Percentiles rank a stretch among this genome's conserved stretches.
Conservation (phyloP, 257 asterid species). For the Echites panduratus region DNA sequence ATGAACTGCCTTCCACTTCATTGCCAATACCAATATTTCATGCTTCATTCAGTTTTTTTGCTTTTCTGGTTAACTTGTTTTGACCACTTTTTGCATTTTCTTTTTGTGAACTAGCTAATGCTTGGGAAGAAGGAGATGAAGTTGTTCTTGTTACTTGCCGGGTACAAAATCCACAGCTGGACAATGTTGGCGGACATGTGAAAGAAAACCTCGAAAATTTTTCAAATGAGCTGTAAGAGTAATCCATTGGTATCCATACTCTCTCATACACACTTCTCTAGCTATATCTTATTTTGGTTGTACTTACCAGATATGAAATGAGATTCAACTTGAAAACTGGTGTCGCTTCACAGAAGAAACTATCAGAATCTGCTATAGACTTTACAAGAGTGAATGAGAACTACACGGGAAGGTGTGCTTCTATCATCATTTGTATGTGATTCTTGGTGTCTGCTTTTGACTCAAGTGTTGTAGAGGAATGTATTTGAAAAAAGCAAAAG, state of each 20-base stretch:
- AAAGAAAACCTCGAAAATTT: slow-evolving; percentile 65
- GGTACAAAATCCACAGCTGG: slow-evolving; percentile 66
- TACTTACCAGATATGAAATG: slow-evolving; percentile 76
- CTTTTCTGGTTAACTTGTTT: neutral
- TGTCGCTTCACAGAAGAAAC: slow-evolving; percentile 72
- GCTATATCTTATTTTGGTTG: slow-evolving; percentile 7
- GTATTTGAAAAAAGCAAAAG: neutral
- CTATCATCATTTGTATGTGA: slow-evolving; percentile 4
- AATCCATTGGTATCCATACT: neutral
- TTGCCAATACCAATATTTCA: neutral
- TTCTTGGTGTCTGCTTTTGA: neutral
- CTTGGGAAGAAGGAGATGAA: slow-evolving; percentile 99
- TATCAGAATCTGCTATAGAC: slow-evolving; percentile 83
- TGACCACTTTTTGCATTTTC: neutral
- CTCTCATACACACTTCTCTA: slow-evolving; percentile 12
- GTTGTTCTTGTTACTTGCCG: slow-evolving; percentile 90
- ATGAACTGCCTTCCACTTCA: neutral
- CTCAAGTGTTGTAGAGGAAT: neutral
- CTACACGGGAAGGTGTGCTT: slow-evolving; percentile 74
- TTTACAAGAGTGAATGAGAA: slow-evolving; percentile 92
- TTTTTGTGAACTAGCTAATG: slow-evolving; percentile 61
- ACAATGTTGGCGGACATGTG: slow-evolving; percentile 56
- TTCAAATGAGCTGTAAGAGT: slow-evolving; percentile 75
- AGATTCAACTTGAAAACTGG: slow-evolving; percentile 90
- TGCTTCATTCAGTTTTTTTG: neutral